A percentile compares a stretch with the other conserved stretches of the same genome.
Evolutionary conservation across 768 basidiomycete species (phyloP).

Genomic region (Lactarius hatsudake): DNA sequence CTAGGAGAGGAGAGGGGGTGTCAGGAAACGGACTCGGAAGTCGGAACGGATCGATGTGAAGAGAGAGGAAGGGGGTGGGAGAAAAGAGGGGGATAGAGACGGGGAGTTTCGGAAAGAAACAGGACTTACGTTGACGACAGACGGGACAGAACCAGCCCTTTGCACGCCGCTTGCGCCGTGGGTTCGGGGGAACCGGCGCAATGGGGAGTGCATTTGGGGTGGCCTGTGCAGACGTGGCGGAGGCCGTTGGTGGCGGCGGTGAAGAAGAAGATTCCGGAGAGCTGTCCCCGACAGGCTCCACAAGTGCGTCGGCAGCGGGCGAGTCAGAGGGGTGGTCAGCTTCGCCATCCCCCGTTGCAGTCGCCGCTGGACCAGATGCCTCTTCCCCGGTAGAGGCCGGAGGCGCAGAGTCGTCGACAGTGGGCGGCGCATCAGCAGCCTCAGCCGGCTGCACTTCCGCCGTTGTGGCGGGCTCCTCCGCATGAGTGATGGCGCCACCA

Average conservation of each 20-base stretch:
- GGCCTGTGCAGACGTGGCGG: slow-evolving; percentile 24
- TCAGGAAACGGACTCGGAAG: not conserved
- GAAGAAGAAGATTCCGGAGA: not conserved
- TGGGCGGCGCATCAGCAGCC: slow-evolving; percentile 28
- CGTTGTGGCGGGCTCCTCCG: slow-evolving; percentile 37
- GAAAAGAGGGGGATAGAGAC: not conserved
- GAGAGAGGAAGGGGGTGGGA: not conserved
- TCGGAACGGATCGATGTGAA: not conserved
- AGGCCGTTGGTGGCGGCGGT: slow-evolving; percentile 3
- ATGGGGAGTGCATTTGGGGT: slow-evolving; percentile 23
- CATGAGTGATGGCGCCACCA: slow-evolving; percentile 77
- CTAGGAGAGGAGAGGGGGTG: slow-evolving; percentile 26
- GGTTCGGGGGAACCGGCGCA: slow-evolving; percentile 35
- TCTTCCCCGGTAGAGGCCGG: slow-evolving; percentile 30
- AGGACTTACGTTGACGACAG: slow-evolving; percentile 82
- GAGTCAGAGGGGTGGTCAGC: not conserved
- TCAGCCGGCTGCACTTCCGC: slow-evolving; percentile 35
- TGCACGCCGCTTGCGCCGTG: slow-evolving; percentile 83
- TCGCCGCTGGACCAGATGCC: not conserved
- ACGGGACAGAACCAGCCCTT: slow-evolving; percentile 99
- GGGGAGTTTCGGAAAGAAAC: not conserved
- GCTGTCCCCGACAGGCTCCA: slow-evolving; percentile 24
- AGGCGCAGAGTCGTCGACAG: slow-evolving; percentile 15
- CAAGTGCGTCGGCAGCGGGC: slow-evolving; percentile 16
- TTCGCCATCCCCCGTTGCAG: not conserved